Conservation (phyloP, 2,329 filamentous ascomycete genomes). For the Volutella citrinella region DNA sequence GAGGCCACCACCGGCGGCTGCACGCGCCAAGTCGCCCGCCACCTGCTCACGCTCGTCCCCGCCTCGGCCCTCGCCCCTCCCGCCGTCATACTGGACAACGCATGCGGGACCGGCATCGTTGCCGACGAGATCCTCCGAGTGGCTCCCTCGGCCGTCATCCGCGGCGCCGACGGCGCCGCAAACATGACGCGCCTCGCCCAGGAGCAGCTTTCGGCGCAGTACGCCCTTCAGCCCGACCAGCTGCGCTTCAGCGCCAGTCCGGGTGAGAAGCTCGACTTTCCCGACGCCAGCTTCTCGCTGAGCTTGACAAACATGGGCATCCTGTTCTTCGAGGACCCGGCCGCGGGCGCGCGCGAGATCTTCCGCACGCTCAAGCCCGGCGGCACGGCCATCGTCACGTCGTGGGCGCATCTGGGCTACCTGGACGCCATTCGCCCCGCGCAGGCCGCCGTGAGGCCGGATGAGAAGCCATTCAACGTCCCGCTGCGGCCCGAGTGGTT, state of each 20-base stretch:
- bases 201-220: constrained; percentile 6
- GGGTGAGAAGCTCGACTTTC: constrained; percentile 22
- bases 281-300: constrained; percentile 33
- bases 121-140: constrained; percentile 17
- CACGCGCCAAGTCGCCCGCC: no score
- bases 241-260: constrained; percentile 14
- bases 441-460: constrained; percentile 11
- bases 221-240: no score
- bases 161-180: constrained; percentile 16
- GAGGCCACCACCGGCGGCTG: no score
- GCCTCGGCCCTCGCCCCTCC: no score
- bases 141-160: constrained; percentile 1
- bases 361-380: constrained; percentile 34
- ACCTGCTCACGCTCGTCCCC: no score
- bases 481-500: constrained; percentile 11
- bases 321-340: constrained; percentile 30
- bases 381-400: constrained; percentile 35
- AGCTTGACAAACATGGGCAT: constrained; percentile 38
- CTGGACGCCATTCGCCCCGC: constrained; percentile 12
- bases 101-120: constrained; percentile 24
- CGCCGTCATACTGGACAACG: constrained; percentile 28
- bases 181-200: constrained; percentile 18
- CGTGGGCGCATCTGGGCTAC: constrained; percentile 19
- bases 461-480: constrained; percentile 8
- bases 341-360: constrained; percentile 33